Percentiles rank a stretch among this genome's conserved stretches.
phyloP scores from a whole-genome alignment of 306 rosid species.

The Cucurbita argyrosperma region DNA sequence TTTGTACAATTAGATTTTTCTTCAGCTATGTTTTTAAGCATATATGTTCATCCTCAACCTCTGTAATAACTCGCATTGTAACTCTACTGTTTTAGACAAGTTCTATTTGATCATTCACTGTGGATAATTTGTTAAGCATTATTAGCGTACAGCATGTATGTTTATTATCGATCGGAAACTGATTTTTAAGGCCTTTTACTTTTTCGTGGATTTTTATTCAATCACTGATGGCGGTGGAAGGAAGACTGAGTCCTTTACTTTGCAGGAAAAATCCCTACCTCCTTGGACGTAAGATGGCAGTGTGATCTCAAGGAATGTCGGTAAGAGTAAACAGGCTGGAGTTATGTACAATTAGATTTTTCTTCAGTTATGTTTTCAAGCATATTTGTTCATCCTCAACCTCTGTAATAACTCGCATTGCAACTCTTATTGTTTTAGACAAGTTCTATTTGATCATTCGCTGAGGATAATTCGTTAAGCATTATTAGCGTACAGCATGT shows the following conservation, averaged over 20 bases:
- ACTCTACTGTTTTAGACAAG: neutral
- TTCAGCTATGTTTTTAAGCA: neutral
- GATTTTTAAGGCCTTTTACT: neutral
- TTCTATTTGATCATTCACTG: neutral
- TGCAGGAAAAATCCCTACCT: conserved; percentile 10
- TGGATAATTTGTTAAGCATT: neutral
- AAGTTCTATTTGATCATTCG: neutral
- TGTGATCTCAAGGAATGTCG: conserved; percentile 22
- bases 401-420: neutral
- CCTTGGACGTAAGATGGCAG: conserved; percentile 11
- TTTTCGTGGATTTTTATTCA: neutral
- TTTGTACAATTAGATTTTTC: neutral
- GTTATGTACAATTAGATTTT: neutral
- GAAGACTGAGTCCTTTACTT: conserved; percentile 15
- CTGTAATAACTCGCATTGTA: neutral
- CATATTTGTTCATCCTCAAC: neutral
- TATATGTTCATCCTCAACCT: neutral
- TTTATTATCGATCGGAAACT: neutral
- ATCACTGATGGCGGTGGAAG: conserved; percentile 27
- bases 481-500: neutral
- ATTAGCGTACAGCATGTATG: neutral
- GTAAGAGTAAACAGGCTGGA: conserved; percentile 21
- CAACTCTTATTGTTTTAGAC: neutral
- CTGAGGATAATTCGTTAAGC: neutral
- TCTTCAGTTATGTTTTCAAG: neutral